A percentile compares a stretch with the other conserved stretches of the same genome.
Conservation (phyloP, 345 rosid genomes). For the Psidium friedrichsthalianum region DNA sequence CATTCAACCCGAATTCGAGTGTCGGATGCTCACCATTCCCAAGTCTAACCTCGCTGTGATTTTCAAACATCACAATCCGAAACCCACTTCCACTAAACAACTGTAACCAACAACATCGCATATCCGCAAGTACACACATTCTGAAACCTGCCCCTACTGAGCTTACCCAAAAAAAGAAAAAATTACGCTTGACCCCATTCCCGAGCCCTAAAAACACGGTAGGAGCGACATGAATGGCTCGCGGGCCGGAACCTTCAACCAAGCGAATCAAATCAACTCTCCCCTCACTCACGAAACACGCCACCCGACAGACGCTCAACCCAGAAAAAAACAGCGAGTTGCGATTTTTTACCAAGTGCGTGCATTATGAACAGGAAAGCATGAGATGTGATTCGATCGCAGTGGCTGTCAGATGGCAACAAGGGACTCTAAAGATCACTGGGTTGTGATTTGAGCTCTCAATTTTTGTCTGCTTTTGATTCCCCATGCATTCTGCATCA, state of each 20-base stretch:
- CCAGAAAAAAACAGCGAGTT: not conserved
- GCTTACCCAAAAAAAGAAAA: not conserved
- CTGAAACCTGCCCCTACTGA: not conserved
- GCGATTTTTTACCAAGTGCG: slow-evolving; percentile 55
- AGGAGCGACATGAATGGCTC: too few species aligned
- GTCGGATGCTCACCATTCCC: not conserved
- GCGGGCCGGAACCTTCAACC: not conserved
- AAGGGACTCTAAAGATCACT: too few species aligned
- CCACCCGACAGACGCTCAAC: not conserved
- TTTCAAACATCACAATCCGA: not conserved
- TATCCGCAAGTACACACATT: not conserved
- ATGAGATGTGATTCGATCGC: too few species aligned
- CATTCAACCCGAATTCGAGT: not conserved
- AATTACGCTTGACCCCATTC: not conserved
- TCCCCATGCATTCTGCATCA: too few species aligned
- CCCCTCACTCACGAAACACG: too few species aligned
- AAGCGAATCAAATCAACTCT: not conserved
- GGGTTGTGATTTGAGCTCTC: too few species aligned
- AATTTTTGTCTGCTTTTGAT: too few species aligned
- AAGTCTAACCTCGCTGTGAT: not conserved
- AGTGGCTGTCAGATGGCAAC: too few species aligned
- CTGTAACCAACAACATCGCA: not conserved
- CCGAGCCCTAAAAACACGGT: not conserved
- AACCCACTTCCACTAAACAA: not conserved
- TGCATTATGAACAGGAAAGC: too few species aligned